phyloP scores from a whole-genome alignment of 495 filamentous ascomycete genomes.

The Hyaloscypha hepaticicola region DNA sequence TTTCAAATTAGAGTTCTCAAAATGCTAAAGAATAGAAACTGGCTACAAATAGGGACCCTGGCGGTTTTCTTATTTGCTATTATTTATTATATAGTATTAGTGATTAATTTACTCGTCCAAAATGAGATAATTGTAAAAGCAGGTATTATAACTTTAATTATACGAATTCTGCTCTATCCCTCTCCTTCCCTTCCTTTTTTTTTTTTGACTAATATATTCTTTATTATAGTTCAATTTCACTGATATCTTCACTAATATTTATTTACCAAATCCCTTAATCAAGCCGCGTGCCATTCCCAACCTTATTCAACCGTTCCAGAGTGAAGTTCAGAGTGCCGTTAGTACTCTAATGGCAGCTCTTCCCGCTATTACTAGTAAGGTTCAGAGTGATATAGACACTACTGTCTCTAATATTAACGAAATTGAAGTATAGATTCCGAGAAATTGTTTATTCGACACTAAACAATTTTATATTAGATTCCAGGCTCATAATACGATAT shows the following conservation, averaged over 20 bases:
- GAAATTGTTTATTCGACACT: constrained; percentile 10
- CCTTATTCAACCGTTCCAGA: constrained; percentile 15
- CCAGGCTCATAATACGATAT: constrained; percentile 9
- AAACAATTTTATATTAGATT: constrained; percentile 21
- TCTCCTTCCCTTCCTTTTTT: constrained; percentile 4
- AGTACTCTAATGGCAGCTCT: constrained; percentile 11
- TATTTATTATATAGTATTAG: constrained; percentile 17
- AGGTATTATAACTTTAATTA: constrained; percentile 10
- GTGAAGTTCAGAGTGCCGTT: constrained; percentile 14
- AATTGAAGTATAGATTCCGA: constrained; percentile 12
- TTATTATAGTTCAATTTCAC: constrained; percentile 22
- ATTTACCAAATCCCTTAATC: too few relatives aligned
- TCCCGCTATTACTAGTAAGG: constrained; percentile 15
- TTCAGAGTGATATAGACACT: constrained; percentile 8
- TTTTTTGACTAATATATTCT: constrained; percentile 13
- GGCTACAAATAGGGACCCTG: constrained; percentile 10
- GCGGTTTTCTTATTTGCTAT: background rate
- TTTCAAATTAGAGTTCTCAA: constrained; percentile 5
- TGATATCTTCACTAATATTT: too few relatives aligned
- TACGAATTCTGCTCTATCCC: background rate
- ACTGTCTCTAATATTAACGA: constrained; percentile 2
- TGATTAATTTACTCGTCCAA: constrained; percentile 8
- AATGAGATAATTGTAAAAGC: background rate
- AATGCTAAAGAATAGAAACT: constrained; percentile 8
- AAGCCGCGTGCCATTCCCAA: constrained; percentile 6